phyloP scores from a whole-genome alignment of 2,329 filamentous ascomycete genomes.

The Graphilbum fragrans region DNA sequence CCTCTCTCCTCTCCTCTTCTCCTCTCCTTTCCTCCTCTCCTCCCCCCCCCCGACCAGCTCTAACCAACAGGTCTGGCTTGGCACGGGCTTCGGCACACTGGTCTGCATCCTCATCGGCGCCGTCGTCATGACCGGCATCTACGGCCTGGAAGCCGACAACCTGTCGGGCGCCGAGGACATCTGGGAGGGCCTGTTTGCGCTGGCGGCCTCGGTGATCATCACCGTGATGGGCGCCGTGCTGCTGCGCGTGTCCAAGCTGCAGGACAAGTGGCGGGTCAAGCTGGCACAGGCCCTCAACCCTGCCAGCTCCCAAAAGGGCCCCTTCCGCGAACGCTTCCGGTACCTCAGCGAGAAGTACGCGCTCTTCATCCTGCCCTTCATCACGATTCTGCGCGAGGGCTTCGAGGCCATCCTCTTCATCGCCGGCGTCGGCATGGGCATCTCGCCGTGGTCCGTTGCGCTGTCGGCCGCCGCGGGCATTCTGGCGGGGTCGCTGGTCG shows the following conservation, averaged over 20 bases:
- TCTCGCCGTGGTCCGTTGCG: slow-evolving; percentile 58
- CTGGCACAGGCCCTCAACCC: slow-evolving; percentile 51
- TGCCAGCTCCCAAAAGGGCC: slow-evolving; percentile 23
- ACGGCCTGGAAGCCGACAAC: slow-evolving; percentile 49
- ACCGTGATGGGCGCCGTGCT: slow-evolving; percentile 60
- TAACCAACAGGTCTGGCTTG: slow-evolving; percentile 52
- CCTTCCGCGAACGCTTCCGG: slow-evolving; percentile 28
- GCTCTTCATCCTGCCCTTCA: slow-evolving; percentile 67
- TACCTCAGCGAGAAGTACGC: slow-evolving; percentile 58
- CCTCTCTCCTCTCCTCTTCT: no score
- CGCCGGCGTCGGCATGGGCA: slow-evolving; percentile 58
- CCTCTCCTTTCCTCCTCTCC: slow-evolving; percentile 17
- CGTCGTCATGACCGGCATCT: slow-evolving; percentile 62
- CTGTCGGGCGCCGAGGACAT: slow-evolving; percentile 54
- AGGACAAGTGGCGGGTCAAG: slow-evolving; percentile 68
- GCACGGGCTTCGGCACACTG: slow-evolving; percentile 47
- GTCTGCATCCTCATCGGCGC: slow-evolving; percentile 50
- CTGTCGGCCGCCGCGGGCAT: slow-evolving; percentile 58
- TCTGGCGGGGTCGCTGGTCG: slow-evolving; percentile 46
- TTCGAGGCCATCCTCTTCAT: slow-evolving; percentile 72
- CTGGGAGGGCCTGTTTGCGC: slow-evolving; percentile 60
- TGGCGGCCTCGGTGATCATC: slow-evolving; percentile 60
- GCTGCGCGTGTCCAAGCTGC: slow-evolving; percentile 62
- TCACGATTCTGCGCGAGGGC: slow-evolving; percentile 66
- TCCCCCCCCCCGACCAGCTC: no score